Conservation (phyloP, 306 rosid species). For the Alnus rubra region DNA sequence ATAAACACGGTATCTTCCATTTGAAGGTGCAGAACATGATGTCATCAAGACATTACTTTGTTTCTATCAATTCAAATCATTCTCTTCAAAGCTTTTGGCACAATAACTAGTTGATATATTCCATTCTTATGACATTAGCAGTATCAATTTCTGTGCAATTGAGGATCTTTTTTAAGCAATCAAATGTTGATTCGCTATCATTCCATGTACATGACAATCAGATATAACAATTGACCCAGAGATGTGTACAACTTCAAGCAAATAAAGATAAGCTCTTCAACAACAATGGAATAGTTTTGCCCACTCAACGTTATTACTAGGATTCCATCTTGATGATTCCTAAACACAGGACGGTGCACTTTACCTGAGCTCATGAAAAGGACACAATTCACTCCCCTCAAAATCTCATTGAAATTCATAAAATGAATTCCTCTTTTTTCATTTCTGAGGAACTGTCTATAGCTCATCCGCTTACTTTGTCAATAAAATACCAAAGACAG, state of each 20-base stretch:
- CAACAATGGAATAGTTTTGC: neutral
- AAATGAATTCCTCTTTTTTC: neutral
- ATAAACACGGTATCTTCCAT: neutral
- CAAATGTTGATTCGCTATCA: neutral
- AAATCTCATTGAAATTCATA: neutral
- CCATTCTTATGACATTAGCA: neutral
- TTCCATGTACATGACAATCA: neutral
- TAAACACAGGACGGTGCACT: neutral
- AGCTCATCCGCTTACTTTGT: neutral
- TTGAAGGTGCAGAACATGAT: neutral
- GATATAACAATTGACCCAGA: neutral
- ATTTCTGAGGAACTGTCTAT: neutral
- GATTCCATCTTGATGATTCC: neutral
- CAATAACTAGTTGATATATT: neutral
- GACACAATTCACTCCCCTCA: neutral
- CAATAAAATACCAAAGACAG: neutral
- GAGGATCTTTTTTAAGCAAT: neutral
- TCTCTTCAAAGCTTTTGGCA: neutral
- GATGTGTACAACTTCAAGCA: neutral
- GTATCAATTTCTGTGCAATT: neutral
- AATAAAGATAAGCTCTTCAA: neutral
- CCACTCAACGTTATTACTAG: neutral
- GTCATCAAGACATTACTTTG: neutral
- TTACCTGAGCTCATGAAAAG: neutral
- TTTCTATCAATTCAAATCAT: neutral